Conservation (phyloP, 495 filamentous ascomycete genomes). For the Diplogelasinospora grovesii region DNA sequence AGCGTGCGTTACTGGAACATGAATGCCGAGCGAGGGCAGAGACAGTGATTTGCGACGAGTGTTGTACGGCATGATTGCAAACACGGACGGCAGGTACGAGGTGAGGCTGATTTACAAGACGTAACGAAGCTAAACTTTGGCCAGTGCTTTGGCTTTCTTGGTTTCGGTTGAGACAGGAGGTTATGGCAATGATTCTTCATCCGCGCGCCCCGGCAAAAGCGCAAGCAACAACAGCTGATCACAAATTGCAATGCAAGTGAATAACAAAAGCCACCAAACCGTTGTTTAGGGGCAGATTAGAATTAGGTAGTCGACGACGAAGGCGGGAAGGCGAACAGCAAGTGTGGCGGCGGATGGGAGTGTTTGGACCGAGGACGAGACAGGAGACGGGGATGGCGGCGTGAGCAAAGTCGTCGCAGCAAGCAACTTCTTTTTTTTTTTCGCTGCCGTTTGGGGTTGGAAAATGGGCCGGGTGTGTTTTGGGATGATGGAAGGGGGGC, state of each 20-base stretch:
- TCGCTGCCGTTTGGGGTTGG: conserved; percentile 18
- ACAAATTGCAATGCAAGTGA: not conserved
- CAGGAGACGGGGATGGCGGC: conserved; percentile 7
- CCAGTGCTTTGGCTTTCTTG: not conserved
- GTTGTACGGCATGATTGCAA: conserved; percentile 68
- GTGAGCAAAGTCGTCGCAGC: conserved; percentile 6
- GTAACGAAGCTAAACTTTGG: conserved; percentile 14
- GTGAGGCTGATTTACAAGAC: conserved; percentile 14
- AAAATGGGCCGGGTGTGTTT: conserved; percentile 13
- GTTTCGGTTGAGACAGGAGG: conserved; percentile 5
- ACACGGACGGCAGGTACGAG: conserved; percentile 1
- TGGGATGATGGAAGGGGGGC: conserved; percentile 22
- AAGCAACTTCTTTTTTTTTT: conserved; percentile 29
- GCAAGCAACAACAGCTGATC: not conserved
- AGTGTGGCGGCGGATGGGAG: conserved; percentile 3
- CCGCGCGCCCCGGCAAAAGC: no score
- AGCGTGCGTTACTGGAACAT: conserved; percentile 65
- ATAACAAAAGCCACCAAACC: not conserved
- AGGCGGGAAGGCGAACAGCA: no score
- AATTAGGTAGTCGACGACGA: no score
- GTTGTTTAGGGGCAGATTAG: no score
- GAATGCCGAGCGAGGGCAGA: conserved; percentile 86
- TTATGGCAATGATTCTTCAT: not conserved
- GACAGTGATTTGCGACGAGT: conserved; percentile 96
- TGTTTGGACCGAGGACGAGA: not conserved